These are phyloP conservation scores for Rhynchospora tenuis DNA, from an alignment of 176 grass and related monocot genomes.

Conservation along the genomic window DNA sequence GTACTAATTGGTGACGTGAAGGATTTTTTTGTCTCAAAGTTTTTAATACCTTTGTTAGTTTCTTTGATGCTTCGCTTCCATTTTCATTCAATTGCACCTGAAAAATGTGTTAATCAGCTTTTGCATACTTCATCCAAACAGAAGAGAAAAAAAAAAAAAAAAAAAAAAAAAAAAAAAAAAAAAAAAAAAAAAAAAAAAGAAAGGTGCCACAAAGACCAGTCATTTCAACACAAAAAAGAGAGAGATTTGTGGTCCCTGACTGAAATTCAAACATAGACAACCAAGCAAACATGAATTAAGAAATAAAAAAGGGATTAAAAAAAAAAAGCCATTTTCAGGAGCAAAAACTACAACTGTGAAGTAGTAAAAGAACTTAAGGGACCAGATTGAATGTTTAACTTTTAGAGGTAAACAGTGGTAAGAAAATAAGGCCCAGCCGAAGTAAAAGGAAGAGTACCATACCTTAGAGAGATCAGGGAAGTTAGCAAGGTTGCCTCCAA, in stretches of 20 bases:
- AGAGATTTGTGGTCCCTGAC: background rate
- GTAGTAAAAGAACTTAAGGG: background rate
- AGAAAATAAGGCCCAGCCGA: background rate
- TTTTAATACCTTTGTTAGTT: slow-evolving; percentile 45
- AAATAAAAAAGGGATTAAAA: background rate
- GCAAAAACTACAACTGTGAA: background rate
- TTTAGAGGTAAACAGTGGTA: background rate
- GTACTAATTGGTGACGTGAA: slow-evolving; percentile 60
- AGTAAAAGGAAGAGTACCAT: background rate
- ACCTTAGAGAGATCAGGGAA: slow-evolving; percentile 89
- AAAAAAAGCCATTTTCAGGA: background rate
- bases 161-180: too few species aligned
- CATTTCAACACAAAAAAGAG: background rate
- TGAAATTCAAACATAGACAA: slow-evolving; percentile 4
- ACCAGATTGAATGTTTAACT: background rate
- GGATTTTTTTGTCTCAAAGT: slow-evolving; percentile 50
- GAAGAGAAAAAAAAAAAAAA: too few species aligned
- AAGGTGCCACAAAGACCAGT: background rate
- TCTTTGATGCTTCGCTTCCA: slow-evolving; percentile 51
- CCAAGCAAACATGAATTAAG: background rate
- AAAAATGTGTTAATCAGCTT: slow-evolving; percentile 6
- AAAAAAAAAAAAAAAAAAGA: too few species aligned
- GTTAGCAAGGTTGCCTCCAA: slow-evolving; percentile 57
- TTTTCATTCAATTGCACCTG: slow-evolving; percentile 54
- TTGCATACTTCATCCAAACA: background rate